These are phyloP conservation scores for Leccinum sublutescens DNA, from an alignment of 768 basidiomycete genomes.

Conservation along the genomic window DNA sequence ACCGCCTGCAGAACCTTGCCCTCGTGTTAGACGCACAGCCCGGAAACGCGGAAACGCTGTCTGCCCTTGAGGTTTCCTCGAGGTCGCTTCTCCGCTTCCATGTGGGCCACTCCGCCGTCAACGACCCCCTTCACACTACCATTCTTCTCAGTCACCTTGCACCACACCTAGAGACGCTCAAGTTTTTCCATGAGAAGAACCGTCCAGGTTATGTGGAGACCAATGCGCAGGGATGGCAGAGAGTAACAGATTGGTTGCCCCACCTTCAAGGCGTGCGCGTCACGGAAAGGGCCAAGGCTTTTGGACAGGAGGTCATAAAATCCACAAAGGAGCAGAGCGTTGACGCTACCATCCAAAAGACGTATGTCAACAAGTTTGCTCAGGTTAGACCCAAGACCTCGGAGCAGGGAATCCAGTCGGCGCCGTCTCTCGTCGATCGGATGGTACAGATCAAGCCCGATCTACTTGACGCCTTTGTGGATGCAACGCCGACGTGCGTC, in stretches of 20 bases:
- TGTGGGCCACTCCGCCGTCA: slow-evolving; percentile 72
- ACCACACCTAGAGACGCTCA: slow-evolving; percentile 65
- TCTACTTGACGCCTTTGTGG: slow-evolving; percentile 43
- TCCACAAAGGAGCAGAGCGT: slow-evolving; percentile 42
- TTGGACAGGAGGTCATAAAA: slow-evolving; percentile 18
- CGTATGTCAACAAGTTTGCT: slow-evolving; percentile 40
- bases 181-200: slow-evolving; percentile 78
- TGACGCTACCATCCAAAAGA: slow-evolving; percentile 49
- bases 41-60: slow-evolving; percentile 45
- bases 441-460: slow-evolving; percentile 42
- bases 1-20: slow-evolving; percentile 60
- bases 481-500: slow-evolving; percentile 49
- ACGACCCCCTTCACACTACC: slow-evolving; percentile 65
- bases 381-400: slow-evolving; percentile 38
- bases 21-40: slow-evolving; percentile 60
- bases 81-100: slow-evolving; percentile 67
- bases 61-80: slow-evolving; percentile 52
- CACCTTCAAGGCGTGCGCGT: slow-evolving; percentile 66
- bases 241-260: slow-evolving; percentile 65
- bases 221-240: slow-evolving; percentile 69
- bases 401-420: slow-evolving; percentile 38
- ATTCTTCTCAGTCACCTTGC: slow-evolving; percentile 76
- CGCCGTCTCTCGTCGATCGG: slow-evolving; percentile 36
- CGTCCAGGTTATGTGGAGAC: slow-evolving; percentile 67
- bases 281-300: slow-evolving; percentile 52